Evolutionary conservation across 768 basidiomycete species (phyloP), one percentile per base, ranked within the genome.

Genomic region (Botryobasidium botryosum): DNA sequence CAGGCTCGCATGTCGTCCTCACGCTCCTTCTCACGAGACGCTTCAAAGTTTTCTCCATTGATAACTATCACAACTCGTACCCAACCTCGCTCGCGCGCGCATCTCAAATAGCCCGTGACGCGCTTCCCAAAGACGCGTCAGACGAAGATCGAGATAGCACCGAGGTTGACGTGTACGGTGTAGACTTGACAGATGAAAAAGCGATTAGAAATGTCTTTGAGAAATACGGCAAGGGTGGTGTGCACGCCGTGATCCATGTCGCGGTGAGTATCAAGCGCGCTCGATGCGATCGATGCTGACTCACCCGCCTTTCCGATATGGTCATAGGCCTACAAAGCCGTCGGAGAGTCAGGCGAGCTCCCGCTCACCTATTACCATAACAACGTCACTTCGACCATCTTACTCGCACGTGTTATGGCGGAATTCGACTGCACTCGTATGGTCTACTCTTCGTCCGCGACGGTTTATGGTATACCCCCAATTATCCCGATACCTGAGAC

Each of bases 381-480:
- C 68, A 99, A 99, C 56, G 94, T 99, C 46, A 62, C 72, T 35
- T 91, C 87, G 4, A 91, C 90, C 5, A 62, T 94, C 46, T 77
- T 71, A 40, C 76, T 97, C 18, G 68, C 94, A 51, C 79, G 90
- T 66, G 68, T 74, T 52, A 92, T 92, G 90, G 64, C 68, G 33
- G 81, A 81, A 43, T 86, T 75, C 61, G 77, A 79, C 50, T 86
- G 84, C 65, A 70, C 71, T 43, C 74, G 86, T 48, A 66, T 99
- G 47, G 92, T 99, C 43, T 99, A 96, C 67, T 97, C 94, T 1
- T 96, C 91, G 8, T 92, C 88, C 20, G 94, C 94, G 5, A 97
- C 94, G 15, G 94, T 99, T 21, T 99, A 99, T 57, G 94, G 94
- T 44, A 90, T 77, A 3, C 94, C 94, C 7, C 79, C 85, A 18